phyloP scores from a whole-genome alignment of 1,139 yeast species.

The Candida freyschussii region DNA sequence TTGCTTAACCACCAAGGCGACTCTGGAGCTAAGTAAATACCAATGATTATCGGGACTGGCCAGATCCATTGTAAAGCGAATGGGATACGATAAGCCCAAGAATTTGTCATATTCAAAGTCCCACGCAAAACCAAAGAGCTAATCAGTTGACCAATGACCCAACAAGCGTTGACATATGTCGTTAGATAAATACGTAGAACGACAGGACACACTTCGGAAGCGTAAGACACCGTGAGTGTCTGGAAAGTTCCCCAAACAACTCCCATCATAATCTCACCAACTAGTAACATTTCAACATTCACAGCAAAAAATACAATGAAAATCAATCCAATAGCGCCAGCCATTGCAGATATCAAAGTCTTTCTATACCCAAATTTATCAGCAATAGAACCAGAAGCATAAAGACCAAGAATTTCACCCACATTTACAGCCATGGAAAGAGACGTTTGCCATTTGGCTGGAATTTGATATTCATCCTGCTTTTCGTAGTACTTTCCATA shows the following conservation, averaged over 20 bases:
- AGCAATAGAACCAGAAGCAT: constrained; percentile 48
- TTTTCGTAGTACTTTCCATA: constrained; percentile 23
- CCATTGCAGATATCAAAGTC: constrained; percentile 40
- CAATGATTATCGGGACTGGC: constrained; percentile 51
- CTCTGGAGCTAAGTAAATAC: constrained; percentile 48
- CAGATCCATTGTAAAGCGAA: constrained; percentile 58
- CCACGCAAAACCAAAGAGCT: constrained; percentile 20
- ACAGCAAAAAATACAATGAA: constrained; percentile 28
- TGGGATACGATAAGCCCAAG: constrained; percentile 36
- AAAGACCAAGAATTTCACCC: constrained; percentile 43
- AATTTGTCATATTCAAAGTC: constrained; percentile 15
- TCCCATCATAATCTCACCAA: constrained; percentile 30
- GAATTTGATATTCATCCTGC: constrained; percentile 15
- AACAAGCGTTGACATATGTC: constrained; percentile 27
- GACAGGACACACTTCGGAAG: constrained; percentile 32
- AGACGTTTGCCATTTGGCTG: constrained; percentile 33
- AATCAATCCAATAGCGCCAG: constrained; percentile 18
- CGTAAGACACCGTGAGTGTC: constrained; percentile 26
- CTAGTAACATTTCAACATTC: constrained; percentile 26
- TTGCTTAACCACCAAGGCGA: constrained; percentile 39
- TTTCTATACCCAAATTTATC: constrained; percentile 56
- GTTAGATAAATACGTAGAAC: constrained; percentile 29
- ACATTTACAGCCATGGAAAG: constrained; percentile 28
- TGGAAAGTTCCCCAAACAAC: constrained; percentile 28
- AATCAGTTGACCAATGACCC: constrained; percentile 31